A percentile compares a stretch with the other conserved stretches of the same genome.
Conservation (phyloP, 208 protist genomes). For the Porcisia hertigi region DNA sequence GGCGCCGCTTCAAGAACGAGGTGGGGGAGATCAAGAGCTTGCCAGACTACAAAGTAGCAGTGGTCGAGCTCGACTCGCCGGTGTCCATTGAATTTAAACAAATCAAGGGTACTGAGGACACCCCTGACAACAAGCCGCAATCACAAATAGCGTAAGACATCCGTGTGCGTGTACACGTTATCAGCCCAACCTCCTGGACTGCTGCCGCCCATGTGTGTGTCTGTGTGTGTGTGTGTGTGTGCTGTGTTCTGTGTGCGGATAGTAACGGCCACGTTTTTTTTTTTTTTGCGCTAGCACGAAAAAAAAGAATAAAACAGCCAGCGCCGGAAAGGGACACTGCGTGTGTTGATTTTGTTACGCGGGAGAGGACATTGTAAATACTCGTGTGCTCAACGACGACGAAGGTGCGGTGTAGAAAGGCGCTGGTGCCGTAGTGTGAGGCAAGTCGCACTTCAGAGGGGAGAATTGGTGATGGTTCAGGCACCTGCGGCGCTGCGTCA, state of each 20-base stretch:
- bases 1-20: slow-evolving; percentile 86
- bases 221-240: neutral
- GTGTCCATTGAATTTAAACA: slow-evolving; percentile 87
- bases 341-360: too few species aligned
- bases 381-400: too few species aligned
- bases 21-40: slow-evolving; percentile 80
- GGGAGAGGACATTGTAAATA: too few species aligned
- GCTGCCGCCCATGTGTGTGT: neutral
- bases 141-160: slow-evolving; percentile 46
- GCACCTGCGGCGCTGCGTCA: slow-evolving; percentile 11
- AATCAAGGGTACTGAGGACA: slow-evolving; percentile 89
- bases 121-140: slow-evolving; percentile 78
- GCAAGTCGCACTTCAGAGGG: slow-evolving; percentile 14
- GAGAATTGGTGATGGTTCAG: neutral
- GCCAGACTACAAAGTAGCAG: slow-evolving; percentile 80
- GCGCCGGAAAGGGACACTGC: too few species aligned
- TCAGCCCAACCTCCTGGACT: neutral
- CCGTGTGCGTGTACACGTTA: neutral
- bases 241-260: neutral
- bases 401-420: too few species aligned
- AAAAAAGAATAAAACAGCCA: too few species aligned
- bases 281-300: too few species aligned
- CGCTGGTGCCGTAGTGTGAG: slow-evolving; percentile 6
- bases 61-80: slow-evolving; percentile 81
- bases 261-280: neutral